These are phyloP conservation scores for Bretschneidera sinensis DNA, from an alignment of 345 rosid genomes.

Conservation along the genomic window DNA sequence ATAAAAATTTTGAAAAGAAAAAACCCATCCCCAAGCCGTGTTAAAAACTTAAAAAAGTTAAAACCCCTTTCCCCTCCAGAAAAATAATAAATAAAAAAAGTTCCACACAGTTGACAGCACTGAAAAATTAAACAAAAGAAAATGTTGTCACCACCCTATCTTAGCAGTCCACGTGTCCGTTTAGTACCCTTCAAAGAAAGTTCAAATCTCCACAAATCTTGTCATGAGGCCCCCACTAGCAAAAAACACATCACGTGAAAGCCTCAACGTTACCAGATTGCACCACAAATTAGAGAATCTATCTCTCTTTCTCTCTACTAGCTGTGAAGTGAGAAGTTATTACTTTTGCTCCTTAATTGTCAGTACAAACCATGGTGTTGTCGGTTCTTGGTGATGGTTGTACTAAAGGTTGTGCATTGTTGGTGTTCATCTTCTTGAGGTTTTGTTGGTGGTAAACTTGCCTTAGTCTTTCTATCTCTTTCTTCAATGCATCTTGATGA, in stretches of 20 bases:
- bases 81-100: background rate
- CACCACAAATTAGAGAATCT: conserved; percentile 5
- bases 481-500: conserved; percentile 66
- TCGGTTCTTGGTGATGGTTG: conserved; percentile 3
- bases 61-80: no score
- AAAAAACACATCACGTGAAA: conserved; percentile 32
- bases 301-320: background rate
- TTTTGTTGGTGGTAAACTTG: conserved; percentile 50
- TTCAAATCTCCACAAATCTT: conserved; percentile 8
- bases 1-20: background rate
- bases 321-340: background rate
- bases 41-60: no score
- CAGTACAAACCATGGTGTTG: conserved; percentile 13
- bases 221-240: no score
- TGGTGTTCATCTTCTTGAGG: conserved; percentile 35
- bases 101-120: background rate
- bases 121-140: background rate
- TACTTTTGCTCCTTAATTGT: conserved; percentile 13
- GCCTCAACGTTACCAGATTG: conserved; percentile 20
- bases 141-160: conserved; percentile 15
- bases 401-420: conserved; percentile 2
- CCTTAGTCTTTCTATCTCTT: conserved; percentile 62
- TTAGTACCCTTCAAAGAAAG: conserved; percentile 3
- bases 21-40: background rate
- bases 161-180: conserved; percentile 22